phyloP scores from a whole-genome alignment of 306 rosid genomes.

The Heteromeles arbutifolia region DNA sequence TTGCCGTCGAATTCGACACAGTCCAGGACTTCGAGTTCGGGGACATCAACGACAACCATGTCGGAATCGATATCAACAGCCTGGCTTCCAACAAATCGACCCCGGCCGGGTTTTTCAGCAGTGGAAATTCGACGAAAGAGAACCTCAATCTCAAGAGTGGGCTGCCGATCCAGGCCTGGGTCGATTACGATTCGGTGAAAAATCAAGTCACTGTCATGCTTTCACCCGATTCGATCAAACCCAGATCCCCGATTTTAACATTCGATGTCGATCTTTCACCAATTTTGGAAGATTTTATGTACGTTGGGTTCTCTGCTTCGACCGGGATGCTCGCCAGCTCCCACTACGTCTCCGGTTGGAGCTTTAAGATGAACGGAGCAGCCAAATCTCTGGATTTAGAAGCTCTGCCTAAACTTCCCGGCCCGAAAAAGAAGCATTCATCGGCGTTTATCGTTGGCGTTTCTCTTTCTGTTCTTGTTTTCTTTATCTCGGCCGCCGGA shows the following conservation, averaged over 20 bases:
- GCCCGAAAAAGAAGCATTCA: background rate
- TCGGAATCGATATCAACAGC: conserved; percentile 43
- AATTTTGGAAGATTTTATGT: conserved; percentile 41
- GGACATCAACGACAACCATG: conserved; percentile 53
- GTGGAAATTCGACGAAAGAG: background rate
- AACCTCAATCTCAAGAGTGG: conserved; percentile 41
- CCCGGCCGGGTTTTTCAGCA: conserved; percentile 12
- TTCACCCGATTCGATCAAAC: conserved; percentile 36
- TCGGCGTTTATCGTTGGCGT: conserved; percentile 18
- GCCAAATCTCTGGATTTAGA: conserved; percentile 31
- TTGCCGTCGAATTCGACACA: conserved; percentile 55
- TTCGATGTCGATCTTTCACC: conserved; percentile 39
- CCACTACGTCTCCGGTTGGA: conserved; percentile 57
- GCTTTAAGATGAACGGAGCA: conserved; percentile 44
- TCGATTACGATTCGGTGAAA: conserved; percentile 33
- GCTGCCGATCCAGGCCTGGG: conserved; percentile 41
- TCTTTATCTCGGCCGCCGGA: conserved; percentile 1
- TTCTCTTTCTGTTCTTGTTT: conserved; percentile 16
- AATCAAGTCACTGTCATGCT: conserved; percentile 35
- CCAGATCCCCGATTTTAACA: conserved; percentile 37
- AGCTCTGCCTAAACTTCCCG: conserved; percentile 38
- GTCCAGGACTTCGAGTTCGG: conserved; percentile 36
- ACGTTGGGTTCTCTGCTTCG: conserved; percentile 54
- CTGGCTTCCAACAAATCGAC: conserved; percentile 43
- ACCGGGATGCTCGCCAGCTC: conserved; percentile 39